Evolutionary conservation across 192 early-diverging fungal genomes (phyloP).

Genomic region (Funneliformis geosporum): DNA sequence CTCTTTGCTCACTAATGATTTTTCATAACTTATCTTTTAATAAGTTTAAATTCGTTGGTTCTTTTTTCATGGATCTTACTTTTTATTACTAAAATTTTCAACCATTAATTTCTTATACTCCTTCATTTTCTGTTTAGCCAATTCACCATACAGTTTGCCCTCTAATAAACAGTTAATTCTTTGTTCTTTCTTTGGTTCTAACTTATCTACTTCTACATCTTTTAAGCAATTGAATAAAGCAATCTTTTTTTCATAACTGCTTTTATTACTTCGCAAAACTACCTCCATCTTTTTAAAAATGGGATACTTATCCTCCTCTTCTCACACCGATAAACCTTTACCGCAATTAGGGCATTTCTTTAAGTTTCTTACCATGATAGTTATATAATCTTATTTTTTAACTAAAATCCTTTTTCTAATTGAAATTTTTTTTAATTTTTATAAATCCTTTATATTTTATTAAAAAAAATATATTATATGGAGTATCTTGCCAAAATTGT

Average conservation of each 20-base stretch:
- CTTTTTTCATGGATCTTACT: too few species aligned
- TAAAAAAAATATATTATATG: too few species aligned
- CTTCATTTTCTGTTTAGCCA: neutral
- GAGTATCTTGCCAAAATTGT: too few species aligned
- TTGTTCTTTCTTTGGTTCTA: neutral
- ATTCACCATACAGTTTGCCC: neutral
- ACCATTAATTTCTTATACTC: slow-evolving; percentile 5
- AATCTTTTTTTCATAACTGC: slow-evolving; percentile 5
- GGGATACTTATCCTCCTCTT: neutral
- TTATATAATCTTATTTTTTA: too few species aligned
- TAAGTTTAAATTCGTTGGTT: too few species aligned
- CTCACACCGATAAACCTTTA: neutral
- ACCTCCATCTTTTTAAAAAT: neutral
- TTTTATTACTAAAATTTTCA: neutral
- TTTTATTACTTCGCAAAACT: neutral
- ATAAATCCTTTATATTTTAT: too few species aligned
- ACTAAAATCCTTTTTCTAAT: too few species aligned
- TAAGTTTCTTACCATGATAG: too few species aligned
- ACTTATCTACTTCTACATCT: neutral
- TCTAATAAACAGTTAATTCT: neutral
- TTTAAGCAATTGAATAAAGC: slow-evolving; percentile 1
- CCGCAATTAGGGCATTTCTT: too few species aligned
- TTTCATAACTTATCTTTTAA: too few species aligned
- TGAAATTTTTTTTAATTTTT: too few species aligned
- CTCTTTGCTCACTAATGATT: too few species aligned